Evolutionary conservation across 106 monocot species (phyloP).

Genomic region (Amphibolis antarctica): DNA sequence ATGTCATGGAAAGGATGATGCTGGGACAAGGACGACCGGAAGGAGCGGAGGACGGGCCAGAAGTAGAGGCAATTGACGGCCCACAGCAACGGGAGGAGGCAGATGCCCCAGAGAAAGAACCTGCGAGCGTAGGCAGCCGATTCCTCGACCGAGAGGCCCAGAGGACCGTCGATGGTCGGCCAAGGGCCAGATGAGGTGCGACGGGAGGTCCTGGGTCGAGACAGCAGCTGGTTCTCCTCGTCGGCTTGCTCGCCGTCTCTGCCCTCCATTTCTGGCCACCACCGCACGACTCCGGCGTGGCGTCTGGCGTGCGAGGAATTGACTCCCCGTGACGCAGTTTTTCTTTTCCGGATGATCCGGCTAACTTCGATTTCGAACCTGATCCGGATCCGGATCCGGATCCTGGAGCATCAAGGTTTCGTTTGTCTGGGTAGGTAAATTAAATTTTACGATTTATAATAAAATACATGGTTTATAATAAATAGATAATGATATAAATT

Average conservation of each 20-base stretch:
- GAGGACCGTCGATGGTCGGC: conserved; percentile 80
- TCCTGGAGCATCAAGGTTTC: no score
- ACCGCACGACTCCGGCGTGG: not conserved
- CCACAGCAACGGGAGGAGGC: conserved; percentile 66
- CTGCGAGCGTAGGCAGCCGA: conserved; percentile 46
- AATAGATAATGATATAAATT: no score
- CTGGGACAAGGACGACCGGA: conserved; percentile 23
- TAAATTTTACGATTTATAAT: no score
- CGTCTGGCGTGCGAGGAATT: no score
- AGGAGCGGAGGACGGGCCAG: conserved; percentile 60
- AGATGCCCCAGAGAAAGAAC: conserved; percentile 67
- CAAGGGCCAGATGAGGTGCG: conserved; percentile 17
- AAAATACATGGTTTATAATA: no score
- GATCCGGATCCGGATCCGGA: no score
- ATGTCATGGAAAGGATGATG: not conserved
- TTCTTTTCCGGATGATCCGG: no score
- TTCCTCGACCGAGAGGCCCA: conserved; percentile 59
- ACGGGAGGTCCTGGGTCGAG: conserved; percentile 15
- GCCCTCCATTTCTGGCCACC: not conserved
- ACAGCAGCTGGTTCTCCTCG: conserved; percentile 35
- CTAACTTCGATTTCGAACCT: no score
- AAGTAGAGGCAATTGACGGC: conserved; percentile 85
- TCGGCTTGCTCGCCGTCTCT: conserved; percentile 16
- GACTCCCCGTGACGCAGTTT: no score
- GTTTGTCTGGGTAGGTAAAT: no score